These are phyloP conservation scores for Curvularia sp. DNA, from an alignment of 2,329 filamentous ascomycete genomes.

Conservation along the genomic window DNA sequence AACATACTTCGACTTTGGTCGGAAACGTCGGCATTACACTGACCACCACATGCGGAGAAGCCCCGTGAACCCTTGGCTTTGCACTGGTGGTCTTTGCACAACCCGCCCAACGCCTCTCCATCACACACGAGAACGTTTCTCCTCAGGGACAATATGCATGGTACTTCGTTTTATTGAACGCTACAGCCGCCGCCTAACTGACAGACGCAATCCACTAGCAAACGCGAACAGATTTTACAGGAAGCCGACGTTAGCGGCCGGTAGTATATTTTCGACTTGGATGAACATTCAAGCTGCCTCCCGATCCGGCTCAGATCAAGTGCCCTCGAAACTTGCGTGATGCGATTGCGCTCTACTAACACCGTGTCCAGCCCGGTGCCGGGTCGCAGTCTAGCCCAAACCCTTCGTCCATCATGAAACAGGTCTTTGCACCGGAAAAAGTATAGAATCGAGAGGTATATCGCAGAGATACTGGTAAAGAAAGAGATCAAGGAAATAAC, in stretches of 20 bases:
- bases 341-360: slow-evolving; percentile 24
- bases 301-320: slow-evolving; percentile 7
- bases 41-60: background rate
- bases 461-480: slow-evolving; percentile 25
- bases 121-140: background rate
- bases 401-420: slow-evolving; percentile 27
- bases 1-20: too few species aligned
- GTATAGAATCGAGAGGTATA: slow-evolving; percentile 41
- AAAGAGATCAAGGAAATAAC: slow-evolving; percentile 7
- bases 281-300: slow-evolving; percentile 19
- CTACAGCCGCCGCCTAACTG: slow-evolving; percentile 10
- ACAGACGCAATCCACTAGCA: slow-evolving; percentile 10
- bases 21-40: background rate
- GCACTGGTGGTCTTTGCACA: background rate
- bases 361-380: slow-evolving; percentile 42
- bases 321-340: slow-evolving; percentile 18
- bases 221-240: slow-evolving; percentile 1
- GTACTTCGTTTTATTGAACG: slow-evolving; percentile 12
- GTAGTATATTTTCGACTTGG: slow-evolving; percentile 16
- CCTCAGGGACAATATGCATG: background rate
- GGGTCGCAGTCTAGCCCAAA: slow-evolving; percentile 32
- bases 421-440: slow-evolving; percentile 17
- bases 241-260: slow-evolving; percentile 7
- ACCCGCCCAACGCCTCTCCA: background rate
- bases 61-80: background rate